Percentiles rank a stretch among this genome's conserved stretches.
These are phyloP conservation scores for Chrysanthemum makinoi DNA, from an alignment of 129 eudicot genomes.

Conservation along the genomic window DNA sequence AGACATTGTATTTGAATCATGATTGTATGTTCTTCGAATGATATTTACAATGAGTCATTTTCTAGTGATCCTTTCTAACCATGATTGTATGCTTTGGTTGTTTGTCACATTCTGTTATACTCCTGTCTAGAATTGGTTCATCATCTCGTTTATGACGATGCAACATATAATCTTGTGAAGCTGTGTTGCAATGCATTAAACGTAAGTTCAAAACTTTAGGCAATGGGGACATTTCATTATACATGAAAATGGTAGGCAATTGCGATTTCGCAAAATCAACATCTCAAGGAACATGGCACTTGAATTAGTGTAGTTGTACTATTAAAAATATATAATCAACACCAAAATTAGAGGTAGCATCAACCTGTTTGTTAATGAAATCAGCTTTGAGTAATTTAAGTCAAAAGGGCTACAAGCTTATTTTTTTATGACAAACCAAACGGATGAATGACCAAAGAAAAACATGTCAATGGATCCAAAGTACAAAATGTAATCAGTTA, in stretches of 20 bases:
- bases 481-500: no score
- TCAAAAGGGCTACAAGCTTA: no score
- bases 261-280: not conserved
- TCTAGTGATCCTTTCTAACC: not conserved
- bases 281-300: no score
- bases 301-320: no score
- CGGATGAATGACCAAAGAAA: no score
- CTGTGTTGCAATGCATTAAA: not conserved
- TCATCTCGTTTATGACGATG: not conserved
- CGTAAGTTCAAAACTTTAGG: not conserved
- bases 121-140: not conserved
- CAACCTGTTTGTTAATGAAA: no score
- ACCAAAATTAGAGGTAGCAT: no score
- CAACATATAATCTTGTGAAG: not conserved
- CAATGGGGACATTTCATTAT: not conserved
- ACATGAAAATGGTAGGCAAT: not conserved
- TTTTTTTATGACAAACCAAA: no score
- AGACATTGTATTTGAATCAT: constrained; percentile 9
- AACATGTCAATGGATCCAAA: no score
- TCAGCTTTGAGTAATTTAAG: no score
- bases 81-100: not conserved
- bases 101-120: not conserved
- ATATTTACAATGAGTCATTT: not conserved
- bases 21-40: constrained; percentile 9
- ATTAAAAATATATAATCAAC: no score